Percentiles rank a stretch among this genome's conserved stretches.
Evolutionary conservation across 2,329 filamentous ascomycete genomes (phyloP).

Genomic region (Diaporthe capsici): DNA sequence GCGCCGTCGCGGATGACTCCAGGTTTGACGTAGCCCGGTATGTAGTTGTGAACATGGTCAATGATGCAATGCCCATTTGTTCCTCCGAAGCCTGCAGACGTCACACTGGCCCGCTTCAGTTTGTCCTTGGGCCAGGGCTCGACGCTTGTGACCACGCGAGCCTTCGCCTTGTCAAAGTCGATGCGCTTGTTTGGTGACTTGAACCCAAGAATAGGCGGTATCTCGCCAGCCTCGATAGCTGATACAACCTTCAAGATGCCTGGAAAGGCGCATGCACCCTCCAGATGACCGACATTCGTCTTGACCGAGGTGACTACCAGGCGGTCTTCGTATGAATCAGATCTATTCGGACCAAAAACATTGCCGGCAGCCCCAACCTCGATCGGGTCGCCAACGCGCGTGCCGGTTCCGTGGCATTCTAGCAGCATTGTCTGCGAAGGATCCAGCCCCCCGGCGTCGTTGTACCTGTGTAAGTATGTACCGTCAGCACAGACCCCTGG

Average conservation of each 20-base stretch:
- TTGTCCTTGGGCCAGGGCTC: constrained; percentile 5
- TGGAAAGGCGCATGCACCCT: constrained; percentile 46
- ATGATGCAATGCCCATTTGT: constrained; percentile 42
- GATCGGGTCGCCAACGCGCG: constrained; percentile 14
- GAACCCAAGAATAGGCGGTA: constrained; percentile 47
- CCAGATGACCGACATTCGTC: constrained; percentile 48
- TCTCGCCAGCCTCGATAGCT: constrained; percentile 49
- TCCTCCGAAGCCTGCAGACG: constrained; percentile 54
- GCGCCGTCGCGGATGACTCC: neutral
- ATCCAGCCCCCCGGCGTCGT: constrained; percentile 46
- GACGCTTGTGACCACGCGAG: neutral
- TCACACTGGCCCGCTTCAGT: constrained; percentile 48
- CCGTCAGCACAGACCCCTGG: neutral
- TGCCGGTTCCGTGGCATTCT: constrained; percentile 44
- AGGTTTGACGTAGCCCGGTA: neutral
- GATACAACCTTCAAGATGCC: constrained; percentile 51
- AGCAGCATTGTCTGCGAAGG: constrained; percentile 44
- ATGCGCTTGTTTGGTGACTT: constrained; percentile 37
- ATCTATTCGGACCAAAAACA: constrained; percentile 48
- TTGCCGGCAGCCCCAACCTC: neutral
- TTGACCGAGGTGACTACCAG: constrained; percentile 52
- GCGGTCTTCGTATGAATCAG: constrained; percentile 53
- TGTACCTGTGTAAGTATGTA: neutral
- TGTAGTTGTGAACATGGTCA: neutral
- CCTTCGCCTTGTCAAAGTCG: neutral